phyloP scores from a whole-genome alignment of 208 protist genomes.

The Naegleria lovaniensis region DNA sequence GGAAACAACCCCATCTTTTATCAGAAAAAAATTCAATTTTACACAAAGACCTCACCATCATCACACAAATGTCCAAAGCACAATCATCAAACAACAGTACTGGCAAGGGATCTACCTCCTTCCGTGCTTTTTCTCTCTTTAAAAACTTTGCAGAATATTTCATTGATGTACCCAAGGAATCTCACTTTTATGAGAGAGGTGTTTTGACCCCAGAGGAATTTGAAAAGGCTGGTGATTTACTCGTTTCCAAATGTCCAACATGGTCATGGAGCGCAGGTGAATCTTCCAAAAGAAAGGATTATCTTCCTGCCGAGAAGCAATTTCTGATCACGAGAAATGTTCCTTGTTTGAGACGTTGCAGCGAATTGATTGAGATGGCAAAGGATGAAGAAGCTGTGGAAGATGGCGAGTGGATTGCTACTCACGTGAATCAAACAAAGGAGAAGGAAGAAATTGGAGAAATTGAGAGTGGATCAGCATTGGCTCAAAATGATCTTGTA shows the following conservation, averaged over 20 bases:
- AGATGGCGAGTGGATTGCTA: conserved; percentile 25
- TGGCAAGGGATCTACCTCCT: background rate
- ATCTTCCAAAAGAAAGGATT: conserved; percentile 61
- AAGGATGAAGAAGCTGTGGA: conserved; percentile 29
- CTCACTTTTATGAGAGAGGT: conserved; percentile 43
- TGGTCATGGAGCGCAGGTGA: conserved; percentile 82
- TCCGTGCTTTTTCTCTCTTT: background rate
- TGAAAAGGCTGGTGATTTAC: conserved; percentile 84
- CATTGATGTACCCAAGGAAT: conserved; percentile 9
- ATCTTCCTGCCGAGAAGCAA: conserved; percentile 89
- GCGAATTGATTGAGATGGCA: conserved; percentile 24
- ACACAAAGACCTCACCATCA: no score
- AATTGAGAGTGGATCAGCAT: background rate
- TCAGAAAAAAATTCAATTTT: no score
- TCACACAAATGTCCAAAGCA: no score
- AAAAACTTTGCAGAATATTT: conserved; percentile 21
- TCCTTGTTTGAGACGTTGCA: conserved; percentile 51
- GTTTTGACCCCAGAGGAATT: conserved; percentile 73
- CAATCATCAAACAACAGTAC: background rate
- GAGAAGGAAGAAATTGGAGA: background rate
- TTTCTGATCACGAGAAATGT: conserved; percentile 79
- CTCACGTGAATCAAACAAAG: background rate
- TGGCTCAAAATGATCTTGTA: conserved; percentile 8
- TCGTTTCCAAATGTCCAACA: conserved; percentile 85
- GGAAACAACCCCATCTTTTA: no score